Evolutionary conservation across 352 stramenopile genomes (phyloP).

Genomic region (Phytophthora pluvialis): DNA sequence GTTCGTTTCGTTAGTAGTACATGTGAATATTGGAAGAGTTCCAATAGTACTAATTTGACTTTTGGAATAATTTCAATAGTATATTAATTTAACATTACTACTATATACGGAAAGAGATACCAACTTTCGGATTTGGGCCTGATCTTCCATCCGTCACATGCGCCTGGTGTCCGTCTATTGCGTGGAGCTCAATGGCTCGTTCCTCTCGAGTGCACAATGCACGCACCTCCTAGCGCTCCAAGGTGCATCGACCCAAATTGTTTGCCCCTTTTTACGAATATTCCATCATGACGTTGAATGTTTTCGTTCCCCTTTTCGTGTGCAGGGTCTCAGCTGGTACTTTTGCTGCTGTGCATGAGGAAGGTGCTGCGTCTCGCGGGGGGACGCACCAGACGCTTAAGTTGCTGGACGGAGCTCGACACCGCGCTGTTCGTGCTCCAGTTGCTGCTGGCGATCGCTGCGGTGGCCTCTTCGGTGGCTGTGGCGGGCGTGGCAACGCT

Average conservation of each 20-base stretch:
- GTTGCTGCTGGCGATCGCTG: conserved; percentile 33
- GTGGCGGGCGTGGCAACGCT: conserved; percentile 32
- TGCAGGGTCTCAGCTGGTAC: conserved; percentile 43
- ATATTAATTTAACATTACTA: too few species aligned
- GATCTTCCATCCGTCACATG: conserved; percentile 12
- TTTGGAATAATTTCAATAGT: too few species aligned
- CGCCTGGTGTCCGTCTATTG: conserved; percentile 35
- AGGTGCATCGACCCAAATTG: conserved; percentile 17
- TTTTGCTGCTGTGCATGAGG: conserved; percentile 48
- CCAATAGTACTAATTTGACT: too few species aligned
- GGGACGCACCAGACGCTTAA: not conserved
- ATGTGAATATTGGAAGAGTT: too few species aligned
- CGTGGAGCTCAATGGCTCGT: conserved; percentile 30
- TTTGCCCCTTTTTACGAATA: not conserved
- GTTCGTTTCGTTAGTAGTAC: too few species aligned
- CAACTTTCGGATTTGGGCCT: conserved; percentile 11
- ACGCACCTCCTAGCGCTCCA: conserved; percentile 37
- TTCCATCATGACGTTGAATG: not conserved
- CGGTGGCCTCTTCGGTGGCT: conserved; percentile 29
- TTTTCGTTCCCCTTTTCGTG: not conserved
- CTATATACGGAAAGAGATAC: too few species aligned
- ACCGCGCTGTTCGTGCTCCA: conserved; percentile 37
- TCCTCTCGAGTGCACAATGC: conserved; percentile 27
- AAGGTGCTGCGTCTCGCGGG: conserved; percentile 43
- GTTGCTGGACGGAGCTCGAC: conserved; percentile 9